Base-by-base conservation (phyloP, 176 grass and related monocot species). In the Puccinellia tenuiflora region DNA sequence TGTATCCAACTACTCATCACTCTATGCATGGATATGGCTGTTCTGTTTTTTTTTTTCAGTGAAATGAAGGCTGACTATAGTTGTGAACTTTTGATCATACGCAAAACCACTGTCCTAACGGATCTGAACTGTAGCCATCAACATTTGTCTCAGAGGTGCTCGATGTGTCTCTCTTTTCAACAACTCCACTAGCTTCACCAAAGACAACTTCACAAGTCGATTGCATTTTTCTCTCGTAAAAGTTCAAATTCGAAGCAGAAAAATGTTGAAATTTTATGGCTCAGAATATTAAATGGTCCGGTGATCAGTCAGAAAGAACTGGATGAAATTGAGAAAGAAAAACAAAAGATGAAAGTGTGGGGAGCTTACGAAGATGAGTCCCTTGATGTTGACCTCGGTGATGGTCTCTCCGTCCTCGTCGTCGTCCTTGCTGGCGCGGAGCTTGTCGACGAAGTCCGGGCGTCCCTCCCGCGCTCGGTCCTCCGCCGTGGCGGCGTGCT, bases 311-410 rank as follows among this genome's bases (percentile, higher is more conserved):
- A 18, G 68, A 72, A 72, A 47, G 24, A 17, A 29, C n/a, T 16
- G 2, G 7, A 18, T 1, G 40, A 45, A 47, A 72, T 64, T 9
- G 29, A 20, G 3, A 3, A 42, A 5, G n/a, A n/a, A n/a, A n/a
- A n/a, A n/a, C n/a, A n/a, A 21, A 68, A 21, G 21, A 37, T n/a
- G 35, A 1, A 68, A 22, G 21, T 16, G 38, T 46, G 12, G 5
- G 68, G 21, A 29, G 66, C 94, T 85, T 94, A 97, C 94, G 81
- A 97, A 97, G 85, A 97, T 93, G 69, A 97, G 91, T 7, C 86
- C 94, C 79, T 97, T 97, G 89, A 97, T 88, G 85, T 97, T 97
- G 81, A 91, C 85, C 81, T 94, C 89, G 35, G 87, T 83, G 76
- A 97, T 86, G 59, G 89, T 90, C 80, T 91, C 75, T 8, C 94